A percentile compares a stretch with the other conserved stretches of the same genome.
These are phyloP conservation scores for Trametes maxima DNA, from an alignment of 768 basidiomycete species.

Conservation along the genomic window DNA sequence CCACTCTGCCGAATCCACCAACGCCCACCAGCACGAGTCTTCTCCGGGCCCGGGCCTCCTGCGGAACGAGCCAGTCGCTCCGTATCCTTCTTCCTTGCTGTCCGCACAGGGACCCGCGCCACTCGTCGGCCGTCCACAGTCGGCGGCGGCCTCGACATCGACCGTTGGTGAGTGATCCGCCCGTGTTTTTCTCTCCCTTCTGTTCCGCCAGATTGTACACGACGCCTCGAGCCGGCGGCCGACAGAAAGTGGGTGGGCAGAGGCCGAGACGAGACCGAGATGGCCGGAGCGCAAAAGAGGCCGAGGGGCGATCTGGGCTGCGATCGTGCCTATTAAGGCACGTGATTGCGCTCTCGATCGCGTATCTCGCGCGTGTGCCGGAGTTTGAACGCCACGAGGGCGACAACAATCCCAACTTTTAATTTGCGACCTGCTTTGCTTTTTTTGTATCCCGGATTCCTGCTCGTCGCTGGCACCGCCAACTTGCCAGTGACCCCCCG, in stretches of 20 bases:
- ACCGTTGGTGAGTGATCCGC: conserved; percentile 3
- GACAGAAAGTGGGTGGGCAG: background rate
- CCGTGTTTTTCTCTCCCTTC: background rate
- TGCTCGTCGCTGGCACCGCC: conserved; percentile 22
- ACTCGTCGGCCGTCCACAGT: background rate
- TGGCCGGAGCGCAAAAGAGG: conserved; percentile 2
- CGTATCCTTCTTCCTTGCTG: background rate
- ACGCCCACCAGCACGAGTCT: background rate
- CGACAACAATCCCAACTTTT: conserved; percentile 11
- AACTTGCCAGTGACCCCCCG: conserved; percentile 7
- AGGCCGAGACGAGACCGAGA: background rate
- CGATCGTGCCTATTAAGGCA: conserved; percentile 3
- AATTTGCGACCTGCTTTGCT: conserved; percentile 11
- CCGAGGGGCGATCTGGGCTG: conserved; percentile 3
- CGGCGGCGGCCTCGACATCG: background rate
- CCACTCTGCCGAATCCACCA: background rate
- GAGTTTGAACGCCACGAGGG: conserved; percentile 28
- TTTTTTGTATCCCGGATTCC: conserved; percentile 15
- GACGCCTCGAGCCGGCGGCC: background rate
- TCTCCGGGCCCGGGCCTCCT: background rate
- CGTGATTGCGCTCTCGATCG: conserved; percentile 16
- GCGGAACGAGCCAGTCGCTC: background rate
- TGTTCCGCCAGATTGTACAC: background rate
- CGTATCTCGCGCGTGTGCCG: conserved; percentile 16
- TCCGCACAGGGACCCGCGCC: background rate